phyloP scores from a whole-genome alignment of 805 yeast genomes.

The Saturnispora besseyi region DNA sequence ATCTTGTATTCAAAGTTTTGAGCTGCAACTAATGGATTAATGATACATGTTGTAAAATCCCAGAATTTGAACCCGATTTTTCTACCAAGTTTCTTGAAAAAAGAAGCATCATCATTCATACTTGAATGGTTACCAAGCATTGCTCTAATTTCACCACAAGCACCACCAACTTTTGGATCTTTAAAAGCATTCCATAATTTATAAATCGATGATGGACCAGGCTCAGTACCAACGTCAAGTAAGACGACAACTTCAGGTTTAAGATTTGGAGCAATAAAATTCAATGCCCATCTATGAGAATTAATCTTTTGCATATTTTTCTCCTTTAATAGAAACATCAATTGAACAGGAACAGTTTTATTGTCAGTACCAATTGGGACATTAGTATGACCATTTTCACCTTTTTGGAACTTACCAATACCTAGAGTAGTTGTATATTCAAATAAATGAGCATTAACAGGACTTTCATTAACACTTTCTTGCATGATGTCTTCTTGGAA shows the following conservation, averaged over 20 bases:
- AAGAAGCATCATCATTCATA: slow-evolving; percentile 25
- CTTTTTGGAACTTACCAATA: slow-evolving; percentile 36
- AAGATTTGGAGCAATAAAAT: slow-evolving; percentile 75
- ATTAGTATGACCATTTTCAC: slow-evolving; percentile 40
- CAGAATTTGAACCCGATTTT: slow-evolving; percentile 39
- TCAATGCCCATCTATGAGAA: slow-evolving; percentile 94
- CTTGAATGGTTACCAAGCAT: slow-evolving; percentile 32
- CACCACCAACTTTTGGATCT: slow-evolving; percentile 82
- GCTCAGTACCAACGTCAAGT: slow-evolving; percentile 91
- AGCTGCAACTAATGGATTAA: slow-evolving; percentile 82
- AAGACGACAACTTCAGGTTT: slow-evolving; percentile 76
- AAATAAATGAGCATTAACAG: slow-evolving; percentile 80
- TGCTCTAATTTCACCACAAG: slow-evolving; percentile 93
- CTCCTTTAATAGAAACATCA: slow-evolving; percentile 82
- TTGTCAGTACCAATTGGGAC: slow-evolving; percentile 56
- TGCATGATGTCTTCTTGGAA: slow-evolving; percentile 94
- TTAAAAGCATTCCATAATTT: slow-evolving; percentile 83
- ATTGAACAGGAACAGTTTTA: slow-evolving; percentile 66
- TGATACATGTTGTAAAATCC: slow-evolving; percentile 40
- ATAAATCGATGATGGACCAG: slow-evolving; percentile 77
- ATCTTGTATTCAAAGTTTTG: slow-evolving; percentile 95
- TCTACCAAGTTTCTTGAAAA: slow-evolving; percentile 17
- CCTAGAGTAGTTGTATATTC: slow-evolving; percentile 91
- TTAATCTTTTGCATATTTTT: slow-evolving; percentile 84
- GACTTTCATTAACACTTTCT: slow-evolving; percentile 71